These are phyloP conservation scores for Esteya vermicola DNA, from an alignment of 2,329 filamentous ascomycete species.

Conservation along the genomic window DNA sequence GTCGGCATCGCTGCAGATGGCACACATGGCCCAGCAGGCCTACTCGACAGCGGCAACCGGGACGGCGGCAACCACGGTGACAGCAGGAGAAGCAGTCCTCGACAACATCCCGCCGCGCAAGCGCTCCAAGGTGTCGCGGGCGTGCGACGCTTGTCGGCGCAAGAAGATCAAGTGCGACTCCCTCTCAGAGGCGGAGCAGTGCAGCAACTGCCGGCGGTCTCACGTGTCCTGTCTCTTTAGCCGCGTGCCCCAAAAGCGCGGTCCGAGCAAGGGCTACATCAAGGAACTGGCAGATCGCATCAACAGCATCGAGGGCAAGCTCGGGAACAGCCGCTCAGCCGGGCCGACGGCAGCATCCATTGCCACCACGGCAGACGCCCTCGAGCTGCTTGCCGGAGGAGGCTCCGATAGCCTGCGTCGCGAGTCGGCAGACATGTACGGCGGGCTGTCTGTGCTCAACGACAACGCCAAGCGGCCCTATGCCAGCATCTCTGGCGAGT, in stretches of 20 bases:
- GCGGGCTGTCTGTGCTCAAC: constrained; percentile 13
- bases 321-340: constrained; percentile 27
- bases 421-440: constrained; percentile 33
- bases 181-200: constrained; percentile 58
- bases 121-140: constrained; percentile 73
- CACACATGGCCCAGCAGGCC: constrained; percentile 28
- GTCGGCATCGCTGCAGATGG: constrained; percentile 19
- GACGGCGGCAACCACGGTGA: too few species aligned
- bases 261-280: constrained; percentile 83
- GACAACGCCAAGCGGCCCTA: constrained; percentile 32
- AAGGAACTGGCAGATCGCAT: constrained; percentile 81
- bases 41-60: constrained; percentile 24
- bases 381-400: constrained; percentile 3
- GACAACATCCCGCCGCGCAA: constrained; percentile 58
- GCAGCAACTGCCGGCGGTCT: constrained; percentile 67
- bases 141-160: constrained; percentile 76
- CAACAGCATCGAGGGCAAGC: constrained; percentile 67
- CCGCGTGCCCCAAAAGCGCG: constrained; percentile 74
- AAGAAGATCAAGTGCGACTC: constrained; percentile 89
- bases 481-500: constrained; percentile 28
- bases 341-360: neutral
- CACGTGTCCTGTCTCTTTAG: constrained; percentile 73
- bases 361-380: constrained; percentile 14
- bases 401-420: constrained; percentile 17
- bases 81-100: too few species aligned